These are phyloP conservation scores for Senna siamea DNA, from an alignment of 306 rosid species.

Conservation along the genomic window DNA sequence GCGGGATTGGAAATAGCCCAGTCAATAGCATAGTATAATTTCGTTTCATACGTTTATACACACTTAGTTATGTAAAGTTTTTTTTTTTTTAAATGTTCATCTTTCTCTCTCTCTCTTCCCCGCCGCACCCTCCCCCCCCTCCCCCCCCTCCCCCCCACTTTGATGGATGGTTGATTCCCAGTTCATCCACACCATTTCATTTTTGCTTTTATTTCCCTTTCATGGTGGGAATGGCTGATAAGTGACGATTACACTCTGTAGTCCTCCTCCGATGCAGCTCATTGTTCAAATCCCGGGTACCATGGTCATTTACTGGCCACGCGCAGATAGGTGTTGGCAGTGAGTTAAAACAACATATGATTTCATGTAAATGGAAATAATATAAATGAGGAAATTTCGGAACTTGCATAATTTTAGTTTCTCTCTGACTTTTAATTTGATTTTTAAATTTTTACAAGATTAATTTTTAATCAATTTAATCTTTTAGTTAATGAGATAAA, in stretches of 20 bases:
- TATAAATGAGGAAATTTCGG: neutral
- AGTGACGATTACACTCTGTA: conserved; percentile 1
- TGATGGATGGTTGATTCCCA: conserved; percentile 40
- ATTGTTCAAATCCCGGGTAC: conserved; percentile 36
- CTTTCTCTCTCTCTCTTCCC: no score
- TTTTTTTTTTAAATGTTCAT: neutral
- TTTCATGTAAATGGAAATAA: conserved; percentile 45
- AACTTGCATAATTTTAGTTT: neutral
- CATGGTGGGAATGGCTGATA: conserved; percentile 30
- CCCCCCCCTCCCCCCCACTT: no score
- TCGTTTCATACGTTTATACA: conserved; percentile 25
- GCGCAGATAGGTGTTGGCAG: conserved; percentile 20
- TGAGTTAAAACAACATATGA: neutral
- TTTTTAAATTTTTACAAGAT: no score
- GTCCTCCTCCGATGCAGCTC: conserved; percentile 26
- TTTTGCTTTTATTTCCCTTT: conserved; percentile 33
- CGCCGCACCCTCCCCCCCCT: no score
- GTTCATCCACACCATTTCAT: conserved; percentile 38
- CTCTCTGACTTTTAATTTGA: no score
- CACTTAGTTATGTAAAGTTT: conserved; percentile 41
- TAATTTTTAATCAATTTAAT: no score
- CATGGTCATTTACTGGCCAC: neutral
- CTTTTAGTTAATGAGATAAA: no score
- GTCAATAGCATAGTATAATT: conserved; percentile 37
- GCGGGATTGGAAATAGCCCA: conserved; percentile 41